Percentiles rank a stretch among this genome's conserved stretches.
These are phyloP conservation scores for Coemansia sp. DNA, from an alignment of 192 early-diverging fungal species.

Conservation along the genomic window DNA sequence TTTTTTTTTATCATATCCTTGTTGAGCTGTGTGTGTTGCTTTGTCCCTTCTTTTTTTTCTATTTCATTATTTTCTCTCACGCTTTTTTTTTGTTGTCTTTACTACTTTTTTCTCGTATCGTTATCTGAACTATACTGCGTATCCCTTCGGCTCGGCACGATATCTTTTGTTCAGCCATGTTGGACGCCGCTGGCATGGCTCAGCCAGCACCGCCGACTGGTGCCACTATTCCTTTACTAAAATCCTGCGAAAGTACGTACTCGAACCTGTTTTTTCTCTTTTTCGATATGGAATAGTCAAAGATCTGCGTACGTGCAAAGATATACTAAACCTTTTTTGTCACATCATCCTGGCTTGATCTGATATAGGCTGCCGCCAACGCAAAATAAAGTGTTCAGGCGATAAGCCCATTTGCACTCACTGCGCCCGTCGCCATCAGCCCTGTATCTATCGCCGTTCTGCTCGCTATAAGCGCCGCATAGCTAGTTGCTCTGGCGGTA, in stretches of 20 bases:
- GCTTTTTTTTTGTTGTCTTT: background rate
- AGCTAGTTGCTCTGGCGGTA: constrained; percentile 7
- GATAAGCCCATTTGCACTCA: constrained; percentile 56
- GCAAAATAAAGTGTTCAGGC: constrained; percentile 58
- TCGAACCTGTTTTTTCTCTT: background rate
- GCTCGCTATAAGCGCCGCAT: constrained; percentile 57
- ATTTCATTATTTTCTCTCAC: background rate
- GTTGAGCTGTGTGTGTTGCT: constrained; percentile 1
- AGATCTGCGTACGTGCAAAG: background rate
- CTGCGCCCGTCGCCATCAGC: constrained; percentile 55
- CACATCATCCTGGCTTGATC: background rate
- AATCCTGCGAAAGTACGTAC: constrained; percentile 58
- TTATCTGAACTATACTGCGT: constrained; percentile 7
- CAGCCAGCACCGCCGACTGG: constrained; percentile 16
- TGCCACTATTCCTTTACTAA: constrained; percentile 50
- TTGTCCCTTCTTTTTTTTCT: background rate
- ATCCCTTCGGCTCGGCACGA: background rate
- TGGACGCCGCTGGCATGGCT: constrained; percentile 7
- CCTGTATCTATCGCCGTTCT: constrained; percentile 56
- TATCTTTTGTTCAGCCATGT: constrained; percentile 8
- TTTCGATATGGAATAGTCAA: background rate
- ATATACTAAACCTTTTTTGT: background rate
- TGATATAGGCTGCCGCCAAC: constrained; percentile 52
- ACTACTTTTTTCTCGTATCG: no score
- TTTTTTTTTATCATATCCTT: background rate